These are phyloP conservation scores for Leccinum pachyderme DNA, from an alignment of 1,284 basidiomycete genomes.

Conservation along the genomic window DNA sequence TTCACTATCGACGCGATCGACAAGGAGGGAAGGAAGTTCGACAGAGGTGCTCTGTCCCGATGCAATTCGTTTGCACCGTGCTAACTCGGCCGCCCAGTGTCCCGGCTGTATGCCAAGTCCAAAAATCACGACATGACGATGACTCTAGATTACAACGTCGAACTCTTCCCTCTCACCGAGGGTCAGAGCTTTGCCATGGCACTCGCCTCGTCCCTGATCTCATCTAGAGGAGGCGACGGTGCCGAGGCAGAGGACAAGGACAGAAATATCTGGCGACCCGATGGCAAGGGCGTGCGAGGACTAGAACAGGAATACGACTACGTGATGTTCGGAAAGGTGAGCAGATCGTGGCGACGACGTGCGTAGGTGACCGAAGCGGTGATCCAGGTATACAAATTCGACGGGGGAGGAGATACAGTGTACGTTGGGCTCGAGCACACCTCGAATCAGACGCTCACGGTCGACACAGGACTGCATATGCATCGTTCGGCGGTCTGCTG, in stretches of 20 bases:
- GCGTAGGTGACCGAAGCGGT: slow-evolving; percentile 9
- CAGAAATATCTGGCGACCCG: slow-evolving; percentile 82
- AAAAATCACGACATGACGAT: slow-evolving; percentile 89
- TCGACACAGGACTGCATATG: slow-evolving; percentile 80
- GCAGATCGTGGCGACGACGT: slow-evolving; percentile 23
- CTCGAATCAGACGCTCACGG: slow-evolving; percentile 8
- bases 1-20: slow-evolving; percentile 85
- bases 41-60: slow-evolving; percentile 70
- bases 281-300: slow-evolving; percentile 82
- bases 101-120: slow-evolving; percentile 80
- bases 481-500: slow-evolving; percentile 94
- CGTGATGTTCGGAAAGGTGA: slow-evolving; percentile 98
- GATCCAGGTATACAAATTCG: slow-evolving; percentile 93
- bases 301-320: slow-evolving; percentile 97
- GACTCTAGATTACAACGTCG: slow-evolving; percentile 88
- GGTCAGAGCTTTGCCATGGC: slow-evolving; percentile 83
- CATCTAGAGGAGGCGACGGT: slow-evolving; percentile 50
- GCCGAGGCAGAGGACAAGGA: slow-evolving; percentile 67
- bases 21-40: slow-evolving; percentile 95
- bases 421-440: slow-evolving; percentile 37
- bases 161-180: slow-evolving; percentile 73
- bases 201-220: slow-evolving; percentile 79
- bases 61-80: not conserved
- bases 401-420: slow-evolving; percentile 85
- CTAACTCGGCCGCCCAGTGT: slow-evolving; percentile 48